phyloP scores from a whole-genome alignment of 2,329 filamentous ascomycete species.

The Dactylella cylindrospora region DNA sequence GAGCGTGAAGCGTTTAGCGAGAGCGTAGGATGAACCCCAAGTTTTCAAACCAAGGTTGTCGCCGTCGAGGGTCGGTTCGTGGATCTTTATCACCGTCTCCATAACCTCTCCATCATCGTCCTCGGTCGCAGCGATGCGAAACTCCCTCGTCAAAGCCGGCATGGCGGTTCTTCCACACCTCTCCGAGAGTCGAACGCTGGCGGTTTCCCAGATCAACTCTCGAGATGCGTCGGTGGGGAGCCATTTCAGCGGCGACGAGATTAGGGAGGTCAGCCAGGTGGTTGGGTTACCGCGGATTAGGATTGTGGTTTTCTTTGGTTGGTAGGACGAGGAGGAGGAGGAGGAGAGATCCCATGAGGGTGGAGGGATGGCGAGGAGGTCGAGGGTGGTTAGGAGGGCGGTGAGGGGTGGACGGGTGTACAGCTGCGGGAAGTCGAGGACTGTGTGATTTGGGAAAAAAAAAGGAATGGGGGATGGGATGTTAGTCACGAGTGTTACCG shows the following conservation, averaged over 20 bases:
- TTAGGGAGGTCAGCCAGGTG: slow-evolving; percentile 68
- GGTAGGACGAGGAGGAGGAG: slow-evolving; percentile 50
- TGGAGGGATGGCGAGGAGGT: slow-evolving; percentile 66
- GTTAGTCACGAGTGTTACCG: slow-evolving; percentile 13
- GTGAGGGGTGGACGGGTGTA: slow-evolving; percentile 71
- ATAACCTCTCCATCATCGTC: slow-evolving; percentile 49
- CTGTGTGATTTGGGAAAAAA: slow-evolving; percentile 51
- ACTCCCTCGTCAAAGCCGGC: slow-evolving; percentile 64
- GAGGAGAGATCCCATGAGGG: slow-evolving; percentile 65
- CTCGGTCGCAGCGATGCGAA: slow-evolving; percentile 57
- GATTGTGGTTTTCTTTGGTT: slow-evolving; percentile 56
- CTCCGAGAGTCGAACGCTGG: slow-evolving; percentile 78
- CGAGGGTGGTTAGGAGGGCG: slow-evolving; percentile 66
- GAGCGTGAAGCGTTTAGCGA: slow-evolving; percentile 70
- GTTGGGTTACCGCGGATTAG: slow-evolving; percentile 57
- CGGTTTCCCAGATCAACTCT: slow-evolving; percentile 74
- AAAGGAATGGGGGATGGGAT: neutral
- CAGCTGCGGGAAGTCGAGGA: slow-evolving; percentile 77
- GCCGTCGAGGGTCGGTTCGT: slow-evolving; percentile 83
- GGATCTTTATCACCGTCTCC: slow-evolving; percentile 65
- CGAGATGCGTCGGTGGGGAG: slow-evolving; percentile 65
- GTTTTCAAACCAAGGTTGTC: slow-evolving; percentile 92
- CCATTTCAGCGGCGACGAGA: slow-evolving; percentile 69
- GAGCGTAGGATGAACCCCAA: slow-evolving; percentile 86
- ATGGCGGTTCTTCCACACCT: slow-evolving; percentile 76